A percentile compares a stretch with the other conserved stretches of the same genome.
Evolutionary conservation across 768 basidiomycete genomes (phyloP).

Genomic region (Auriscalpium vulgare): DNA sequence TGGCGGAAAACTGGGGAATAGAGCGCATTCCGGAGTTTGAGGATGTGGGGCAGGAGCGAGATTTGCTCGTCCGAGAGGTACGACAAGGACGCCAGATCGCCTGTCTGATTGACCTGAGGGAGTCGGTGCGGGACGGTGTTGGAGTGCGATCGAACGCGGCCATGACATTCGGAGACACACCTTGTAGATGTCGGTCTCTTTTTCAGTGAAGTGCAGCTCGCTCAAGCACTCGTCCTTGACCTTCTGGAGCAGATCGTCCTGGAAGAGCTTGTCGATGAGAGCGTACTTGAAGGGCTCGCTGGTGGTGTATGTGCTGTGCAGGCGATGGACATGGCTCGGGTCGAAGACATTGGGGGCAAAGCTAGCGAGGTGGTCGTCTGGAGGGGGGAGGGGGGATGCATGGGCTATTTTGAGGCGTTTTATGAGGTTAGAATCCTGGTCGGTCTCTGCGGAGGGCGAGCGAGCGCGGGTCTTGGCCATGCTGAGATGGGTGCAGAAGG

Average conservation of each 20-base stretch:
- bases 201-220: conserved; percentile 80
- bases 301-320: conserved; percentile 47
- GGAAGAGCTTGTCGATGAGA: conserved; percentile 73
- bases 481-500: not conserved
- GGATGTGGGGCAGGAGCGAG: conserved; percentile 70
- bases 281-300: conserved; percentile 78
- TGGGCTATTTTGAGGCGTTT: conserved; percentile 35
- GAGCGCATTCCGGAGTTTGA: conserved; percentile 81
- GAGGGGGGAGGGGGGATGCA: conserved; percentile 12
- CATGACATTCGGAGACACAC: conserved; percentile 27
- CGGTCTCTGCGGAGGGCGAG: conserved; percentile 32
- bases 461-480: conserved; percentile 44
- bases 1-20: conserved; percentile 78
- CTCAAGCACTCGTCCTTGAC: conserved; percentile 80
- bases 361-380: conserved; percentile 20
- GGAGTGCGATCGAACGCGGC: no score
- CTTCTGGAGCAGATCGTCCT: conserved; percentile 68
- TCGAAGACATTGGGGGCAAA: conserved; percentile 55
- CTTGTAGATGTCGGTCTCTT: conserved; percentile 99
- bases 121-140: not conserved
- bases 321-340: conserved; percentile 42
- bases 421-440: conserved; percentile 26
- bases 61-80: conserved; percentile 76
- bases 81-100: conserved; percentile 88
- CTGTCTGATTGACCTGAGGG: conserved; percentile 87